Evolutionary conservation across 202 grass and related monocot species (phyloP).

Genomic region (Zizania palustris): DNA sequence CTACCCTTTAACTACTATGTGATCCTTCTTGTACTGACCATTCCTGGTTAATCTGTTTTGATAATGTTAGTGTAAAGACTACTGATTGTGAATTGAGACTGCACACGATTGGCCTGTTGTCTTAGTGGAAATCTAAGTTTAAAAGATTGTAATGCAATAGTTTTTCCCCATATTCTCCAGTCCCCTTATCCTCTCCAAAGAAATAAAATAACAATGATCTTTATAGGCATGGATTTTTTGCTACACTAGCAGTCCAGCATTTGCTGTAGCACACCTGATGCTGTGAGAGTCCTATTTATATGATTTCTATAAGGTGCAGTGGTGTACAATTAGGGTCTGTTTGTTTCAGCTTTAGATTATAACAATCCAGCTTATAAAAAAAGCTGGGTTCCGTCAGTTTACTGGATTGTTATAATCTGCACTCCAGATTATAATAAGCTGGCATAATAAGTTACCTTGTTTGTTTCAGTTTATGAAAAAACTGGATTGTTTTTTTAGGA

Average conservation of each 20-base stretch:
- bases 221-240: neutral
- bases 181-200: neutral
- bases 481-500: no score
- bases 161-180: neutral
- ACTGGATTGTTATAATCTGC: no score
- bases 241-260: neutral
- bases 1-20: constrained; percentile 1
- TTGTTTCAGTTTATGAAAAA: no score
- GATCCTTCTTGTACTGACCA: constrained; percentile 21
- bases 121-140: neutral
- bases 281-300: neutral
- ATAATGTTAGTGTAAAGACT: neutral
- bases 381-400: no score
- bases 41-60: neutral
- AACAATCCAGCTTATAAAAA: no score
- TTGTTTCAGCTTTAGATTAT: no score
- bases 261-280: neutral
- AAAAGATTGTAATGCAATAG: neutral
- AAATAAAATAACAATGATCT: neutral
- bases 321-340: constrained; percentile 19
- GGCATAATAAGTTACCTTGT: no score
- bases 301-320: constrained; percentile 15
- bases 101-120: neutral
- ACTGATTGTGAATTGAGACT: constrained; percentile 3
- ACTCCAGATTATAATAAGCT: no score